Evolutionary conservation across 164 flowering plant genomes (phyloP).

Genomic region (Macadamia integrifolia): DNA sequence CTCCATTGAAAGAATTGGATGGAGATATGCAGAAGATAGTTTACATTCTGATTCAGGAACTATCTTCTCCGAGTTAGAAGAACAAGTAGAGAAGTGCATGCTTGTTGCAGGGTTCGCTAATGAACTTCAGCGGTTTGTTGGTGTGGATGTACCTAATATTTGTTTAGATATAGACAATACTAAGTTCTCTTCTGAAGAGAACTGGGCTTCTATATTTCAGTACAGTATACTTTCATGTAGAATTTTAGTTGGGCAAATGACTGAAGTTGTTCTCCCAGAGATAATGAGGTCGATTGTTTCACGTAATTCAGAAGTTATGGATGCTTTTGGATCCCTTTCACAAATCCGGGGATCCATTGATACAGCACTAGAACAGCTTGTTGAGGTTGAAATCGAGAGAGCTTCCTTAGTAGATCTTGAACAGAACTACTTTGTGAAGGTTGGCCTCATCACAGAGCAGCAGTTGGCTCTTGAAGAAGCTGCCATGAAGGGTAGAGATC

Average conservation of each 20-base stretch:
- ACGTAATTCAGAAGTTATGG: slow-evolving; percentile 72
- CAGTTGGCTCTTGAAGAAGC: slow-evolving; percentile 96
- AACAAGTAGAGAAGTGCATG: slow-evolving; percentile 75
- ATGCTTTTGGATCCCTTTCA: slow-evolving; percentile 81
- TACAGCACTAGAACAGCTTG: slow-evolving; percentile 75
- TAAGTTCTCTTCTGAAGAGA: slow-evolving; percentile 24
- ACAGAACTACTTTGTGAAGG: slow-evolving; percentile 75
- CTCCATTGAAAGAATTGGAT: slow-evolving; percentile 14
- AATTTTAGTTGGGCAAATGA: slow-evolving; percentile 56
- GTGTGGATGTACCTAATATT: slow-evolving; percentile 15
- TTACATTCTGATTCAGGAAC: slow-evolving; percentile 38
- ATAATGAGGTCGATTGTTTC: slow-evolving; percentile 56
- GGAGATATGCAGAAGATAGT: slow-evolving; percentile 24
- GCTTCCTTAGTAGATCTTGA: slow-evolving; percentile 71
- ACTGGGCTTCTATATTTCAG: slow-evolving; percentile 66
- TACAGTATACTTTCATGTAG: slow-evolving; percentile 46
- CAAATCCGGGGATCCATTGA: slow-evolving; percentile 81
- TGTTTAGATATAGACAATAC: slow-evolving; percentile 20
- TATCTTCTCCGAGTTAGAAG: slow-evolving; percentile 55
- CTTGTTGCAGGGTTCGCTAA: slow-evolving; percentile 55
- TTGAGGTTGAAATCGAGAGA: slow-evolving; percentile 73
- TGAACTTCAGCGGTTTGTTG: slow-evolving; percentile 44
- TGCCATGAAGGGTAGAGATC: slow-evolving; percentile 81
- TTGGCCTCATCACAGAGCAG: slow-evolving; percentile 81
- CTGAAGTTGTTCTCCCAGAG: slow-evolving; percentile 67